Evolutionary conservation across 805 yeast species (phyloP), one percentile per base, ranked within the genome.

Genomic region (Starmerella sp.): DNA sequence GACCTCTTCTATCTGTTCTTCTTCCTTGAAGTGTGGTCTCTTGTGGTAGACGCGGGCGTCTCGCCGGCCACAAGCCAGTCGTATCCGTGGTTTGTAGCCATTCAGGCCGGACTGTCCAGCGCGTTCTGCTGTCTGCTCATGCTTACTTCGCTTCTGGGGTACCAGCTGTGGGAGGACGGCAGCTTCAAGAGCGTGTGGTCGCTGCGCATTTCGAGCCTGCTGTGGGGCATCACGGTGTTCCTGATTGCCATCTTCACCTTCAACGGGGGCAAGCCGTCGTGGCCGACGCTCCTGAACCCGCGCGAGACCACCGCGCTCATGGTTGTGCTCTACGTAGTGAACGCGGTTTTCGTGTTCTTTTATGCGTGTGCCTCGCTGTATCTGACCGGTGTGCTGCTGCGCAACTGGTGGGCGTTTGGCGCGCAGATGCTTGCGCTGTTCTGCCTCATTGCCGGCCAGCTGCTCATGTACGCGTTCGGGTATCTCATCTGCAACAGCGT

Each of bases 121-220:
- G 83, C 86, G 0, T 76, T 82, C 36, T 85, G 95, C 65, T 75
- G 83, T 74, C 70, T 84, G 42, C 68, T 91, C 52, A 71, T 86
- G 65, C 73, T 80, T 52, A 83, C 84, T 57, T 96, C 97, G 4
- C 66, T 93, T 5, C 69, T 89, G 17, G 90, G 91, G 17, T 88
- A 88, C 68, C 93, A 89, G 68, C 70, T 90, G 37, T 93, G 96
- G 95, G 97, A 90, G 68, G 98, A 91, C 68, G 97, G 97, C 17
- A 84, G 96, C 1, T 65, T 68, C 15, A 73, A 66, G 55, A 81
- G 95, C 0, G 76, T 86, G 74, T 70, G 79, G 67, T 65, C 74
- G 4, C 68, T 85, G 43, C 74, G 87, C 56, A 50, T 75, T 3
- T 61, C 79, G 1, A 74, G 87, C n/a, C 50, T 74, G 1, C 61